Evolutionary conservation across 1,284 basidiomycete genomes (phyloP), one percentile per base, ranked within the genome.

Genomic region (Ganoderma lingzhi): DNA sequence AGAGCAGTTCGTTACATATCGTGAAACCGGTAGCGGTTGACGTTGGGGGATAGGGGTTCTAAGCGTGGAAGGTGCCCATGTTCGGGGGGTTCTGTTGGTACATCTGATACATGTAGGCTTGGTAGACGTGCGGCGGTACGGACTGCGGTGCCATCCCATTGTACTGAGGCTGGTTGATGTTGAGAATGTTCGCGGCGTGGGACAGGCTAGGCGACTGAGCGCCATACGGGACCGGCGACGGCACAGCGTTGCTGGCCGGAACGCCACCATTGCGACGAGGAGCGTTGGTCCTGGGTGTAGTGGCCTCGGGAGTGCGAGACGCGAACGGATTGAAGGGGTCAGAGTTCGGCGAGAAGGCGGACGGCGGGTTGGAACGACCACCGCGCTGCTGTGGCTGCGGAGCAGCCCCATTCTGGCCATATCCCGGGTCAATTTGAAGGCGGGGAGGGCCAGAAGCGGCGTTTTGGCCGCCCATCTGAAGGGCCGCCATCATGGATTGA

Each of bases 401-500:
- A n/a, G 75, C 76, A 60, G 75, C 74, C 65, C 82, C 80, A 58
- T 76, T 76, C 65, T 78, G 79, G 51, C 74, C 71, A 76, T 88
- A 93, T 1, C 78, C 77, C 6, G 91, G 88, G 73, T 94, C 92
- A 67, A 92, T 87, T 67, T 92, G 89, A 48, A 92, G 82, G 75
- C 90, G 89, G 60, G 91, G 86, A 51, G 89, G 92, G n/a, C 89
- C 92, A 53, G 91, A 90, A 76, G 93, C 92, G 17, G 92, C 88
- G 72, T 93, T 93, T 79, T 93, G 92, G 48, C 91, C 92, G 73
- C 93, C 93, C 92, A 94, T 94, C 80, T 94, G 92, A 73, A 95
- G 82, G 12, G 93, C 91, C 44, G 93, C 93, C 93, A 94, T 95
- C 92, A 95, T 94, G 19, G 92, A 93, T 66, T 93, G 93, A 63